These are phyloP conservation scores for Mortierella sp. DNA, from an alignment of 371 early-diverging fungal genomes.

Conservation along the genomic window DNA sequence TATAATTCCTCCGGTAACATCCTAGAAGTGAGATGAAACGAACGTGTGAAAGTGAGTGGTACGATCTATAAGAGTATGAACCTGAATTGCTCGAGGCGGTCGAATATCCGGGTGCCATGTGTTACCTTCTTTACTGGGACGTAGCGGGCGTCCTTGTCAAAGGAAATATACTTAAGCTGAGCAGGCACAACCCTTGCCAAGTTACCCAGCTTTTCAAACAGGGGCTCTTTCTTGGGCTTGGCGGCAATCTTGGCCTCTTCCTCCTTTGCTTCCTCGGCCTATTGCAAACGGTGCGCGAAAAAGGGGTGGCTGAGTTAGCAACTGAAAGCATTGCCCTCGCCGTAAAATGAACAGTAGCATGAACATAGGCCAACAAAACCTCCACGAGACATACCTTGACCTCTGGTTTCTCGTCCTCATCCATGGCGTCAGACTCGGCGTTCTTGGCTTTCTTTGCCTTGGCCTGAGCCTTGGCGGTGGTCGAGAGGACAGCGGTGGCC, in stretches of 20 bases:
- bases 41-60: neutral
- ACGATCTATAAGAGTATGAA: neutral
- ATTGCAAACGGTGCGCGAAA: neutral
- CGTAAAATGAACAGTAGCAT: neutral
- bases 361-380: neutral
- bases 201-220: slow-evolving; percentile 84
- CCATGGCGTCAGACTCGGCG: slow-evolving; percentile 72
- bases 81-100: neutral
- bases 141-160: slow-evolving; percentile 89
- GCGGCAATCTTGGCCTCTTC: slow-evolving; percentile 60
- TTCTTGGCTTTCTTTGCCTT: slow-evolving; percentile 88
- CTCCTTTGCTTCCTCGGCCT: slow-evolving; percentile 62
- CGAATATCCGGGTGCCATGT: too few relatives aligned
- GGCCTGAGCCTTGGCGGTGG: slow-evolving; percentile 94
- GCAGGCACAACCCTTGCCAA: slow-evolving; percentile 91
- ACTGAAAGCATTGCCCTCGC: neutral
- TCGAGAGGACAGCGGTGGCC: slow-evolving; percentile 95
- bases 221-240: slow-evolving; percentile 79
- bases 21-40: slow-evolving; percentile 40
- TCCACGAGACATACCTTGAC: slow-evolving; percentile 31
- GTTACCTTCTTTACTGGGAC: slow-evolving; percentile 85
- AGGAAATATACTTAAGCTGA: slow-evolving; percentile 88
- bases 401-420: slow-evolving; percentile 61
- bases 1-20: slow-evolving; percentile 82
- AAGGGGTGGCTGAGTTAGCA: neutral